Evolutionary conservation across 257 asterid genomes (phyloP).

Genomic region (Nyctanthes arbortristis): DNA sequence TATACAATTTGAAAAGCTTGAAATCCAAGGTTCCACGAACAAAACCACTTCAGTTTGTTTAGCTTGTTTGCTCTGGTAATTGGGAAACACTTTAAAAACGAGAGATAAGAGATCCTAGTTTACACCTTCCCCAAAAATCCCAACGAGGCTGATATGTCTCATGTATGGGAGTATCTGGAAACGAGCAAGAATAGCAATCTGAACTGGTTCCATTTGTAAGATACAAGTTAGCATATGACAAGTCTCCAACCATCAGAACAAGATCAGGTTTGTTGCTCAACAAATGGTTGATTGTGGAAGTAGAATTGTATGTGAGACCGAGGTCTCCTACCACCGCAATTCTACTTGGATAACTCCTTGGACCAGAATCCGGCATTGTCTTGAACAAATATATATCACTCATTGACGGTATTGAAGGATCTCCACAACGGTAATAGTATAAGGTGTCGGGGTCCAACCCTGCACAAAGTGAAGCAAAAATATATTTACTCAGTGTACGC

Average conservation of each 20-base stretch:
- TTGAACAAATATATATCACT: conserved; percentile 61
- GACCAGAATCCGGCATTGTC: conserved; percentile 77
- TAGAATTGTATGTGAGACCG: conserved; percentile 92
- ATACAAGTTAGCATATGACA: conserved; percentile 79
- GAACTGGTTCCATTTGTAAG: conserved; percentile 88
- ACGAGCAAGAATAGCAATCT: conserved; percentile 91
- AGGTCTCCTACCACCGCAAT: conserved; percentile 87
- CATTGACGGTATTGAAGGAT: conserved; percentile 72
- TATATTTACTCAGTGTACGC: no score
- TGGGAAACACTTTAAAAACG: no score
- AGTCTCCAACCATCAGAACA: conserved; percentile 79
- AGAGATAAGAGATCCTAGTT: neutral
- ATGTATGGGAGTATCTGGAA: conserved; percentile 76
- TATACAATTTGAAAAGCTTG: no score
- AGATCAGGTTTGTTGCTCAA: conserved; percentile 70
- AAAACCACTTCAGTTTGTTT: no score
- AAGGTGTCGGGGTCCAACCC: conserved; percentile 60
- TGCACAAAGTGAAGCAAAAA: conserved; percentile 30
- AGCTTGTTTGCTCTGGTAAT: no score
- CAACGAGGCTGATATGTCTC: conserved; percentile 99
- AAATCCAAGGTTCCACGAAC: no score
- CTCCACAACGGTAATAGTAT: conserved; percentile 86
- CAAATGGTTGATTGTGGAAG: conserved; percentile 78
- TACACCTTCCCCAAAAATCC: conserved; percentile 99
- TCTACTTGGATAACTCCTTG: conserved; percentile 58